Evolutionary conservation across 805 yeast species (phyloP), one percentile per base, ranked within the genome.

Genomic region (Candida quercuum): DNA sequence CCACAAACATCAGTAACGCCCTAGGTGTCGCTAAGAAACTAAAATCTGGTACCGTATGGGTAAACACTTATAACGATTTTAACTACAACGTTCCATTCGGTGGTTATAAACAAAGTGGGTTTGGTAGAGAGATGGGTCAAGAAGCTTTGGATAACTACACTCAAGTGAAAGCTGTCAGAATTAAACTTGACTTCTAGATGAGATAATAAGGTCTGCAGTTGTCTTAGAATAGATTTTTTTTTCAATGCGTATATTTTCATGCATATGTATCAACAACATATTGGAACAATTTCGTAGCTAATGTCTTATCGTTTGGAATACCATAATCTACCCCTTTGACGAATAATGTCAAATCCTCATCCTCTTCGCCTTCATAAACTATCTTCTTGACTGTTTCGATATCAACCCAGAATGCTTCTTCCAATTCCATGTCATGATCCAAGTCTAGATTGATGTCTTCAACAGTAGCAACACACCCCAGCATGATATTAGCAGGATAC

Each of bases 401-500:
- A 38, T 81, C 77, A 49, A 88, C 81, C 96, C 97, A 89, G 47
- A 75, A 68, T 7, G 96, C 95, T 49, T 86, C 94, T 22, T 70
- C 76, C 40, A 91, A 64, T 60, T 91, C 98, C 31, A 81, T 74
- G 58, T 91, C 98, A 54, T 87, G 85, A 9, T 76, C 81, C 38
- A 85, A 65, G 52, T 78, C 66, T 44, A 86, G 78, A 46, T 77
- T 76, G 5, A 53, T 61, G 6, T 81, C 81, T 40, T 81, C 74
- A 47, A 78, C 76, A 3, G 79, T 79, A 7, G 86, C 93, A 22
- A 77, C 62, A 60, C 97, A 89, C 6, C 97, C 98, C 46, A 91
- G 71, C 98, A 91, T 91, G 47, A 91, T 65, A 56, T 82, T 87
- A 1, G 85, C 86, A 1, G 98, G 98, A 60, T 78, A 91, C n/a